These are phyloP conservation scores for California macrophylla DNA, from an alignment of 441 rosid species.

Conservation along the genomic window DNA sequence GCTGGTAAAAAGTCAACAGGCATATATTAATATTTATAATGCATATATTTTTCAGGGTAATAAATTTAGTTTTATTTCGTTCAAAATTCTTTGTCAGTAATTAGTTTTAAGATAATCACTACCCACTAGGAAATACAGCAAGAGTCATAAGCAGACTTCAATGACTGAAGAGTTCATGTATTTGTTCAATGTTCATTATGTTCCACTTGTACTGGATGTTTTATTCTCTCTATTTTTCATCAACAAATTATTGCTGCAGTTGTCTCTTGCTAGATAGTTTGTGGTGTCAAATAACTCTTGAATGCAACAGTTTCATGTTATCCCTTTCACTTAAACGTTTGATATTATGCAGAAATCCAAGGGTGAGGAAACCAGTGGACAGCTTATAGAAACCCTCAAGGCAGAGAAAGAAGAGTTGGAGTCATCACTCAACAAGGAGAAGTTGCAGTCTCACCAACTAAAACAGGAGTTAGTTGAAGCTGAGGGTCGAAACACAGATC, in stretches of 20 bases:
- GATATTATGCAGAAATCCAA: conserved; percentile 39
- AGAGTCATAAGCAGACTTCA: no score
- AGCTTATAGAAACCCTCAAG: conserved; percentile 43
- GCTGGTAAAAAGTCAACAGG: background rate
- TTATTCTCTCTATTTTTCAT: background rate
- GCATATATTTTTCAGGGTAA: background rate
- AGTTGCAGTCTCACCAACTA: conserved; percentile 49
- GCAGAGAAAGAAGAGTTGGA: conserved; percentile 77
- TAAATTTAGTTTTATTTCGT: background rate
- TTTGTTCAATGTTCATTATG: no score
- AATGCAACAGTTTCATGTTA: background rate
- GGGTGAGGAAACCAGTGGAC: conserved; percentile 39
- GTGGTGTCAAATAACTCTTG: background rate
- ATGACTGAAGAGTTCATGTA: no score
- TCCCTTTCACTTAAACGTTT: conserved; percentile 9
- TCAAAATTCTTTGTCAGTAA: background rate
- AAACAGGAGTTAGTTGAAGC: conserved; percentile 75
- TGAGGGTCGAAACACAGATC: conserved; percentile 60
- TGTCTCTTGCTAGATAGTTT: background rate
- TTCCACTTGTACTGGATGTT: no score
- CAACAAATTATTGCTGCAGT: background rate
- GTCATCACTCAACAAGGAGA: conserved; percentile 63
- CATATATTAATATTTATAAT: background rate
- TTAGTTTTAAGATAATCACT: background rate
- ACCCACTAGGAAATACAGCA: background rate